phyloP scores from a whole-genome alignment of 306 rosid genomes.

The Gillenia trifoliata region DNA sequence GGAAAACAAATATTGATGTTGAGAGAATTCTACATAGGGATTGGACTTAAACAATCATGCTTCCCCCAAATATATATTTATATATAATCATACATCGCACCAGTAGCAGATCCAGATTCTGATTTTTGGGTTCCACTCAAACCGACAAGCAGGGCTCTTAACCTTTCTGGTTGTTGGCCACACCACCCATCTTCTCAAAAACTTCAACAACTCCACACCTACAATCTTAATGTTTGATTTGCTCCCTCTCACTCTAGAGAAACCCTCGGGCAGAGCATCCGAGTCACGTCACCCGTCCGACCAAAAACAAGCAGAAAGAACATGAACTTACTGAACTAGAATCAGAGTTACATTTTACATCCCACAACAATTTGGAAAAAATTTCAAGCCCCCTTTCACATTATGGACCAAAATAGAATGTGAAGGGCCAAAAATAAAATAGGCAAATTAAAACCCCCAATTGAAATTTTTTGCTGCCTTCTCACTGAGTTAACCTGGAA shows the following conservation, averaged over 20 bases:
- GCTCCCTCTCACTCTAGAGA: conserved; percentile 14
- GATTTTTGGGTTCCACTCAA: conserved; percentile 76
- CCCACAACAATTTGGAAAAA: conserved; percentile 37
- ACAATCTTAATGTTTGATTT: conserved; percentile 22
- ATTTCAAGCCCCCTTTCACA: conserved; percentile 33
- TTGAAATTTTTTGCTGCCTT: conserved; percentile 5
- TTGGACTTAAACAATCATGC: conserved; percentile 25
- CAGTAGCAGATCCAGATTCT: conserved; percentile 67
- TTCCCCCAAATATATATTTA: conserved; percentile 2
- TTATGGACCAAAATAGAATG: conserved; percentile 44
- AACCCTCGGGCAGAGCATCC: neutral
- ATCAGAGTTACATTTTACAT: conserved; percentile 38
- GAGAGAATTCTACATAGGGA: conserved; percentile 8
- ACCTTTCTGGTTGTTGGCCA: conserved; percentile 63
- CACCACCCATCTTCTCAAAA: conserved; percentile 49
- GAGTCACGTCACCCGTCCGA: conserved; percentile 9
- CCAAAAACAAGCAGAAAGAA: conserved; percentile 11
- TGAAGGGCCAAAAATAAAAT: conserved; percentile 34
- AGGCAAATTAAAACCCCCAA: conserved; percentile 19
- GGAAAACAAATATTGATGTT: neutral
- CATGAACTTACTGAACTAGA: conserved; percentile 15
- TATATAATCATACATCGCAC: conserved; percentile 58
- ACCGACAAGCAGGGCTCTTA: conserved; percentile 51
- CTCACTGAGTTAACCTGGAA: conserved; percentile 26
- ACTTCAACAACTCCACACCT: conserved; percentile 62